Evolutionary conservation across 2,329 filamentous ascomycete genomes (phyloP), one percentile per base, ranked within the genome.

Genomic region (Lecanicillium sp.): DNA sequence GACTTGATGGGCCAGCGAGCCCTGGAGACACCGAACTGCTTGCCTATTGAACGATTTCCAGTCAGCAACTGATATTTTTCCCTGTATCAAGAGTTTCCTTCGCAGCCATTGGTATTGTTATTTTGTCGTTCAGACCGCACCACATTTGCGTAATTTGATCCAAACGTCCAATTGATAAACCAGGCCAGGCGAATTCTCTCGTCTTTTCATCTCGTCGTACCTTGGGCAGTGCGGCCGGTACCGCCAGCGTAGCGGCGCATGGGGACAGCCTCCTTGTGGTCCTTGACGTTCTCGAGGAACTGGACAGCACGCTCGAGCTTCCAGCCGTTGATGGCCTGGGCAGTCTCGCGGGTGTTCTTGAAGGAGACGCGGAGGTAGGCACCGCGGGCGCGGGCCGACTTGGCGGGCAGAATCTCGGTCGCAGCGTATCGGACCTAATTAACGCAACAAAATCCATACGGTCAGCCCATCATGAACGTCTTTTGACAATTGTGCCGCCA

Each of bases 331-430:
- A 98, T 95, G 62, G 89, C 89, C 79, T 97, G 92, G 53, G 94
- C 92, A 56, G 90, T 96, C 79, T 98, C 94, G 65, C 92, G 88
- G 68, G 92, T 98, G 84, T 98, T 98, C 84, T 98, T 98, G 87
- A 96, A 98, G 59, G 87, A 94, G 60, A 97, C 90, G 68, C 92
- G 88, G 61, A 98, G 86, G 80, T 97, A 98, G 68, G 89, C 88
- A 72, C 94, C 92, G 73, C 92, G 89, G 66, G 90, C 85, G 77
- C 90, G 87, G 71, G 92, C 92, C 74, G 87, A 94, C 81, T 95
- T 96, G 59, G 82, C 78, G 69, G 81, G 73, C 61, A 84, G 76
- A 67, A 94, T 90, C 68, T 88, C 79, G 64, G 82, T 86, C 66
- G 85, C 85, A 72, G 87, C 87, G 88, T 96, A 96, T 72, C 89